Evolutionary conservation across 495 filamentous ascomycete species (phyloP), one percentile per base, ranked within the genome.

Genomic region (Hypoxylon cercidicola): DNA sequence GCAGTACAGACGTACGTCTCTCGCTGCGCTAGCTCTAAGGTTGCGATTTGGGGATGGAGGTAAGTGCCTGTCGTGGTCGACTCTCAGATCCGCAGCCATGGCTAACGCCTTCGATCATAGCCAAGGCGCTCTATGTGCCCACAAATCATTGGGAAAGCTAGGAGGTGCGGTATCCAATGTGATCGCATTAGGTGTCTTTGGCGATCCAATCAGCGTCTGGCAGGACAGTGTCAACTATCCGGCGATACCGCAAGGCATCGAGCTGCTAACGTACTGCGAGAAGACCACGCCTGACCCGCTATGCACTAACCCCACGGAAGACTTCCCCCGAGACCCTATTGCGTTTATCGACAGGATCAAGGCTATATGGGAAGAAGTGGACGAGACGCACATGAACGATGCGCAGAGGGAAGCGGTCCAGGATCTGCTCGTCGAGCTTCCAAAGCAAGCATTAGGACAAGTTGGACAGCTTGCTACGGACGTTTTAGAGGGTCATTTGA

Each of bases 41-140:
- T 70, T 2, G 63, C 64, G 16, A 41, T 70, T 28, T 70, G 62
- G 62, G 67, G 67, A 40, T 70, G 67, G 67, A 70, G 67, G 67
- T 66, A 50, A 61, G 66, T 43, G 23, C 30, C 12, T 19, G 34
- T 35, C 18, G 18, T 15, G 1, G 28, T 16, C 18, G 10, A 12
- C n/a, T 40, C 10, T 30, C n/a, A n/a, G n/a, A n/a, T 45, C 11
- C 4, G 40, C 2, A 6, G 13, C 11, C 6, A 7, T 45, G 19
- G n/a, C 30, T 62, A 13, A 62, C 25, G 12, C 4, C 16, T 44
- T 49, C n/a, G 2, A 43, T 45, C 23, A 45, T 51, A 70, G 68
- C 19, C 68, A 70, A 67, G 68, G 68, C 15, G 63, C 68, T 1
- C 59, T 60, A 10, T 70, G 68, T 44, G 68, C 68, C 18, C 68